Percentiles rank a stretch among this genome's conserved stretches.
phyloP scores from a whole-genome alignment of 2,329 filamentous ascomycete species.

The Pseudogymnoascus sp. region DNA sequence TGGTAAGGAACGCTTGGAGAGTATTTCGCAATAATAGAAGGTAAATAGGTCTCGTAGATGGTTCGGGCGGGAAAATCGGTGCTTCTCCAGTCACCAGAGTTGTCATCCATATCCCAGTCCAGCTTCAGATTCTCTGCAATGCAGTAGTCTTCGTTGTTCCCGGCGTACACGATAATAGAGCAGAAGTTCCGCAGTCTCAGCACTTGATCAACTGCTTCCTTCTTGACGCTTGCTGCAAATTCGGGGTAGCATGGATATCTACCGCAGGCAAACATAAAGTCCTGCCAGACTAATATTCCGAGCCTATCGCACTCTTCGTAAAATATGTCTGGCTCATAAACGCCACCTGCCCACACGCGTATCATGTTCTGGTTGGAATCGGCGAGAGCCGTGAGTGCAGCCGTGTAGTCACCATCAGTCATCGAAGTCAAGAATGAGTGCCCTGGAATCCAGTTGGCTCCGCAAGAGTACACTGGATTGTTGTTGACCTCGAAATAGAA shows the following conservation, averaged over 20 bases:
- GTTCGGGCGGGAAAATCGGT: conserved; percentile 24
- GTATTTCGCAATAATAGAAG: conserved; percentile 61
- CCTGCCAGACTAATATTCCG: conserved; percentile 77
- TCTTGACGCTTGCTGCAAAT: conserved; percentile 50
- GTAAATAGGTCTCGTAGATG: conserved; percentile 54
- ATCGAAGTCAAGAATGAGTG: conserved; percentile 54
- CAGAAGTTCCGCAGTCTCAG: conserved; percentile 73
- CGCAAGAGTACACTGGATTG: conserved; percentile 56
- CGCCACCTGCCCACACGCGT: conserved; percentile 65
- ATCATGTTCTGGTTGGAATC: conserved; percentile 58
- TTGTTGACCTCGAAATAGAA: conserved; percentile 61
- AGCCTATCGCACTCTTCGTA: conserved; percentile 72
- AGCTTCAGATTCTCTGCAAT: conserved; percentile 22
- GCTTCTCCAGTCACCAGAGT: conserved; percentile 22
- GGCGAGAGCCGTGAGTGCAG: conserved; percentile 54
- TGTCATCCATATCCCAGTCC: conserved; percentile 21
- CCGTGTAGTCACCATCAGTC: conserved; percentile 44
- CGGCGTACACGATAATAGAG: conserved; percentile 58
- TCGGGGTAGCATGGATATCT: conserved; percentile 63
- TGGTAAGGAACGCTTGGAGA: conserved; percentile 69
- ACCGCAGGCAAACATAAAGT: conserved; percentile 77
- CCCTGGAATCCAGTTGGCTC: conserved; percentile 60
- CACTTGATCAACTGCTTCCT: conserved; percentile 58
- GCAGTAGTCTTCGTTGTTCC: conserved; percentile 86
- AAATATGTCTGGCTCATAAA: conserved; percentile 68